Evolutionary conservation across 371 early-diverging fungal species (phyloP).

Genomic region (Parasitella parasitica): DNA sequence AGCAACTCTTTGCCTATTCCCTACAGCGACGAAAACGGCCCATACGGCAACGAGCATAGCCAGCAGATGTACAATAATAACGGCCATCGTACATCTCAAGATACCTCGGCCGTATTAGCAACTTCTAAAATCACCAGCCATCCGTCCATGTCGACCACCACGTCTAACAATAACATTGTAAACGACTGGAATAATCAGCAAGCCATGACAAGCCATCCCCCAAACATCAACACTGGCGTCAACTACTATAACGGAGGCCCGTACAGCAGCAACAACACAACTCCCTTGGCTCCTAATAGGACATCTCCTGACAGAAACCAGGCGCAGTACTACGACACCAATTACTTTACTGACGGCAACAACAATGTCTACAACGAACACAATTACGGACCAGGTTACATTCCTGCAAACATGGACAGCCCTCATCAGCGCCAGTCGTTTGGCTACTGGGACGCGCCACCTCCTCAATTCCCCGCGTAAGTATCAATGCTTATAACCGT

Average conservation of each 20-base stretch:
- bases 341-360: neutral
- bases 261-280: neutral
- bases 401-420: neutral
- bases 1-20: neutral
- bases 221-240: neutral
- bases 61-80: neutral
- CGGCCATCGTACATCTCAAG: neutral
- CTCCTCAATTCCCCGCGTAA: neutral
- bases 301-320: neutral
- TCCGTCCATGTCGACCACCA: conserved; percentile 4
- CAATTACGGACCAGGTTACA: neutral
- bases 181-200: neutral
- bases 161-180: neutral
- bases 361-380: neutral
- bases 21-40: neutral
- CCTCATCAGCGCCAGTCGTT: neutral
- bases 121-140: neutral
- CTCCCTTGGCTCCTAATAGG: neutral
- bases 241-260: neutral
- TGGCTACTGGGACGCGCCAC: neutral
- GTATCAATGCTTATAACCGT: too few relatives aligned
- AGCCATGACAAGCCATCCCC: neutral
- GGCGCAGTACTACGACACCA: neutral
- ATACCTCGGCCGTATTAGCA: neutral
- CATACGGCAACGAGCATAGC: neutral